Conservation (phyloP, 129 eudicot species). For the Pittosporum tobira region DNA sequence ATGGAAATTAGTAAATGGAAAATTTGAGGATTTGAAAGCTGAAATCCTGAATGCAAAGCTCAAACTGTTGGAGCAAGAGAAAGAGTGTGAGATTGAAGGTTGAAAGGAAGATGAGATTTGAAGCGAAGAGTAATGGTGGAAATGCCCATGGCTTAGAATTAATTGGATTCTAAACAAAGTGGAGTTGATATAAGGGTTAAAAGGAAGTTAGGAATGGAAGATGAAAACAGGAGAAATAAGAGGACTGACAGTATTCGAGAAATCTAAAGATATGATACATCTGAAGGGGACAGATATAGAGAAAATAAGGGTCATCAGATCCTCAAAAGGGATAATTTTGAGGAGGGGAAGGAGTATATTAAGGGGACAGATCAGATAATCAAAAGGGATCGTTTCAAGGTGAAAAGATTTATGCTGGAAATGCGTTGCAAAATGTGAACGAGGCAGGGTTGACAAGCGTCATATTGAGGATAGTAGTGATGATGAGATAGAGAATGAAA, state of each 20-base stretch:
- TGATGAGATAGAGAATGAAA: constrained; percentile 30
- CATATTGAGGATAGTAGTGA: constrained; percentile 13
- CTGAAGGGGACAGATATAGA: constrained; percentile 15
- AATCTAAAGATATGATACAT: constrained; percentile 2
- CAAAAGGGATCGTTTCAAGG: no score
- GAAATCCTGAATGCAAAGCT: neutral
- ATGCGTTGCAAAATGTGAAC: constrained; percentile 11
- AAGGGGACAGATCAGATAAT: no score
- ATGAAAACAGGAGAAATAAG: constrained; percentile 1
- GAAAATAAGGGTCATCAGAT: constrained; percentile 10
- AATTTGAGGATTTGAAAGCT: constrained; percentile 15
- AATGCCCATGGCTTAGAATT: constrained; percentile 3
- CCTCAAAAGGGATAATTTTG: constrained; percentile 8
- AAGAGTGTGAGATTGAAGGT: constrained; percentile 5
- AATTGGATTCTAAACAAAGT: constrained; percentile 16
- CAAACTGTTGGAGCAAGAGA: neutral
- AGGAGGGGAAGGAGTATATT: no score
- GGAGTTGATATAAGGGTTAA: constrained; percentile 7
- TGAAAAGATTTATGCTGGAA: constrained; percentile 12
- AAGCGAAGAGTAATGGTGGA: constrained; percentile 17
- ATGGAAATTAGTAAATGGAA: constrained; percentile 4
- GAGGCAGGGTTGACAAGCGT: constrained; percentile 15
- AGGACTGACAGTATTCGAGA: neutral
- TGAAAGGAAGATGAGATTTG: constrained; percentile 2
- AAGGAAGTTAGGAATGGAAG: constrained; percentile 6